phyloP scores from a whole-genome alignment of 2,329 filamentous ascomycete genomes.

The Cercospora sp. region DNA sequence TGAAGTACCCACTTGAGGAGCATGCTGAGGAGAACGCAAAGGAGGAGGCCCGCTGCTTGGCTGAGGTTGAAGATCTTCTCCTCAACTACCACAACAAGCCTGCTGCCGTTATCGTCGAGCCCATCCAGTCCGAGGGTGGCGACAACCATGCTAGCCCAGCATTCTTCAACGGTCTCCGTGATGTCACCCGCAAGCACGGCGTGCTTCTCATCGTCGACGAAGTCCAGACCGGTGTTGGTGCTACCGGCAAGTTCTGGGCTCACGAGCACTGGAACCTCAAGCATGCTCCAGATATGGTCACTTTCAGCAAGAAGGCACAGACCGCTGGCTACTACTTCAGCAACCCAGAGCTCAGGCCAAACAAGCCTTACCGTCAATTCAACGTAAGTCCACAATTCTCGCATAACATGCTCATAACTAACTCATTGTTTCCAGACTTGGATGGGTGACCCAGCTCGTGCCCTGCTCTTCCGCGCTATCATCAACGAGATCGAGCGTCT shows the following conservation, averaged over 20 bases:
- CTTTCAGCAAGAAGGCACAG: constrained; percentile 94
- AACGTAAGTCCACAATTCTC: constrained; percentile 52
- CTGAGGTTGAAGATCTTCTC: constrained; percentile 80
- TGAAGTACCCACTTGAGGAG: constrained; percentile 84
- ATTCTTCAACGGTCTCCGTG: constrained; percentile 84
- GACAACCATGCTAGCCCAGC: constrained; percentile 88
- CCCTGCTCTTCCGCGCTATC: constrained; percentile 82
- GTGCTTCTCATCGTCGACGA: constrained; percentile 90
- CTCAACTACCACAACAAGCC: constrained; percentile 75
- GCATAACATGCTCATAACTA: not conserved
- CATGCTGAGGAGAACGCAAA: constrained; percentile 77
- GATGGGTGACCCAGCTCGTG: constrained; percentile 89
- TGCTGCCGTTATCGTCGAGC: constrained; percentile 81
- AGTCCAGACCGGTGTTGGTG: constrained; percentile 89
- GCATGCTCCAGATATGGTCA: constrained; percentile 85
- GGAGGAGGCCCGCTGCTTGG: constrained; percentile 77
- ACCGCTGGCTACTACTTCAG: constrained; percentile 91
- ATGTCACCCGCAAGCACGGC: constrained; percentile 72
- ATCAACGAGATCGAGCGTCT: constrained; percentile 75
- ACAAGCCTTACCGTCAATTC: constrained; percentile 94
- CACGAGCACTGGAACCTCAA: constrained; percentile 90
- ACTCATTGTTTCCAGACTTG: constrained; percentile 48
- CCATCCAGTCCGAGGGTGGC: constrained; percentile 89
- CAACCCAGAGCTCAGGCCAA: constrained; percentile 75
- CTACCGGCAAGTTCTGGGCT: constrained; percentile 93